phyloP scores from a whole-genome alignment of 148 eudicot genomes.

The Pouteria glomerata region DNA sequence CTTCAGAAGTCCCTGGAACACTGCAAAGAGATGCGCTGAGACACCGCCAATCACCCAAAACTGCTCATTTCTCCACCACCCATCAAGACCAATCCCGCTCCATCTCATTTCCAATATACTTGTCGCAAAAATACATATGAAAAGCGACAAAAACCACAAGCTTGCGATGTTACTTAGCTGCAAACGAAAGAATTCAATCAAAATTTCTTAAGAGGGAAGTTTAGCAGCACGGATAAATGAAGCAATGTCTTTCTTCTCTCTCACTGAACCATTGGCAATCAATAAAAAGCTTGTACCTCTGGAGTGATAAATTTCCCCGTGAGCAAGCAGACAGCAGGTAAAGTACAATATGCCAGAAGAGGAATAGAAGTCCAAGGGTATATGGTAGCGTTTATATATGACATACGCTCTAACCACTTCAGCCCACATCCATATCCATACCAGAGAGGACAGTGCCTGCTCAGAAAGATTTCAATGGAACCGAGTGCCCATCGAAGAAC shows the following conservation, averaged over 20 bases:
- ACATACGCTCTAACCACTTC: conserved; percentile 23
- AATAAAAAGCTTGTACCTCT: conserved; percentile 12
- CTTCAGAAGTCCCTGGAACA: conserved; percentile 21
- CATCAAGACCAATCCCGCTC: conserved; percentile 21
- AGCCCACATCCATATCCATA: conserved; percentile 29
- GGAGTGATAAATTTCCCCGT: conserved; percentile 29
- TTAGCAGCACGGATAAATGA: neutral
- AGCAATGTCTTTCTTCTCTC: neutral
- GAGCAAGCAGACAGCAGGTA: conserved; percentile 28
- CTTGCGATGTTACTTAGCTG: conserved; percentile 27
- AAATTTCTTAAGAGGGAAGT: neutral
- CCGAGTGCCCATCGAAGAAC: conserved; percentile 31
- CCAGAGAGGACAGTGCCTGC: conserved; percentile 30
- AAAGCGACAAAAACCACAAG: conserved; percentile 22
- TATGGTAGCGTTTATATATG: conserved; percentile 21
- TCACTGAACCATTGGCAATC: neutral
- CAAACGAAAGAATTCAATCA: conserved; percentile 2
- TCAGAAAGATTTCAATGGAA: conserved; percentile 26
- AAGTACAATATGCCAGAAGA: conserved; percentile 26
- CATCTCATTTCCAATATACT: conserved; percentile 23
- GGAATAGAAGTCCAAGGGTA: conserved; percentile 30
- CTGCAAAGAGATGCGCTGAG: conserved; percentile 20
- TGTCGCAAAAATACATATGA: conserved; percentile 20
- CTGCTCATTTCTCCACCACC: conserved; percentile 26
- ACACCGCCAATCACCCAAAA: conserved; percentile 27